Base-by-base conservation (phyloP, 2,329 filamentous ascomycete genomes). In the Alternaria panax region DNA sequence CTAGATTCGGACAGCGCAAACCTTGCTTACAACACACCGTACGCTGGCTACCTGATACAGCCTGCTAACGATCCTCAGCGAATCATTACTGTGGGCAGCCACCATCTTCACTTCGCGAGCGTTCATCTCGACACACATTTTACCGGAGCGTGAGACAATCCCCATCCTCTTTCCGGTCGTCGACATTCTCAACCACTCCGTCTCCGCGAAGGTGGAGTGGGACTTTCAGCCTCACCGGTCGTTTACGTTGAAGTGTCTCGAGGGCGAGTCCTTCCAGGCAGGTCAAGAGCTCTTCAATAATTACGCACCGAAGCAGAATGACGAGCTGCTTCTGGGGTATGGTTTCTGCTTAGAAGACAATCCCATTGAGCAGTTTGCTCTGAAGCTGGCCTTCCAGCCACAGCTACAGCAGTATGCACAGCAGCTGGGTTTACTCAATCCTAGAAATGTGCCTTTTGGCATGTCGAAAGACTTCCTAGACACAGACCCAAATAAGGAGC, bases 261-360 rank as follows among this genome's bases (percentile, higher is more conserved):
- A 81, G 8, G 70, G 71, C 8, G 72, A 80, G 5, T 56, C 57
- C 0, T 63, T 81, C 3, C 38, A 65, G 4, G 60, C 71, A 5
- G 81, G 80, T 3, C 72, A 76, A 4, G 79, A 85, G 60, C 70
- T 85, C 2, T 82, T 78, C 72, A 86, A 86, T 68, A 85, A 85
- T 64, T 86, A 85, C 55, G 83, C 80, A 0, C 80, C 83, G 2
- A 85, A 85, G 63, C 75, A 79, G 6, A 86, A 85, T 51, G 82
- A 83, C 61, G 83, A 85, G 65, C 71, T 85, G 2, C 72, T 85
- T 2, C 78, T 84, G 45, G 83, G 83, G 4, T 86, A 86, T 57
- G 84, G 84, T 4, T 85, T 85, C 70, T 82, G 80, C 58, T 75
- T 84, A 14, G 68, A 71, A 6, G 63, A 80, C 41, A 85, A 85